Evolutionary conservation across 2,329 filamentous ascomycete species (phyloP).

Genomic region (Diplodia corticola): DNA sequence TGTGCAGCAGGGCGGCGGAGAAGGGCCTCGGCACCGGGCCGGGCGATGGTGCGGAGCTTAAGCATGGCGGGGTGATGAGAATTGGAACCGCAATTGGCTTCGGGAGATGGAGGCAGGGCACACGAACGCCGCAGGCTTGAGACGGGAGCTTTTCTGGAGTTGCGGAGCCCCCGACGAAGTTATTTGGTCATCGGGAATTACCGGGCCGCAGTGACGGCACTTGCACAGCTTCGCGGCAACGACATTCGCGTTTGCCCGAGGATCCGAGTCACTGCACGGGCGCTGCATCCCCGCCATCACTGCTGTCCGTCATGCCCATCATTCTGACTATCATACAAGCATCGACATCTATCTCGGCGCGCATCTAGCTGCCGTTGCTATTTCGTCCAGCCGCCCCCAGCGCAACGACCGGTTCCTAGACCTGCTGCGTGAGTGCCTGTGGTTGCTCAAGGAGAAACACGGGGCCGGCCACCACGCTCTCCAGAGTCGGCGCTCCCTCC

Average conservation of each 20-base stretch:
- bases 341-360: not conserved
- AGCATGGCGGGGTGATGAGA: constrained; percentile 28
- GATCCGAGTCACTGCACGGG: not conserved
- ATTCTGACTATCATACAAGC: not conserved
- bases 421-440: constrained; percentile 1
- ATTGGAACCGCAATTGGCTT: constrained; percentile 15
- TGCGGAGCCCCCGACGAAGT: constrained; percentile 17
- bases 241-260: not conserved
- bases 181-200: constrained; percentile 15
- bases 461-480: constrained; percentile 45
- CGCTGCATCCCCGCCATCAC: too few relatives aligned
- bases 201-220: constrained; percentile 11
- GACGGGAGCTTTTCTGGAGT: constrained; percentile 12
- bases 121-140: not conserved
- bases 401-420: not conserved
- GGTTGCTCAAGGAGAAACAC: constrained; percentile 43
- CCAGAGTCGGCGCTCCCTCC: constrained; percentile 39
- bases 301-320: not conserved
- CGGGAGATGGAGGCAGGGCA: not conserved
- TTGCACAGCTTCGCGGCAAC: constrained; percentile 13
- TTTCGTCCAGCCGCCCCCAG: too few relatives aligned
- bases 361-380: too few relatives aligned
- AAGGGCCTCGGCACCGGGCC: constrained; percentile 39
- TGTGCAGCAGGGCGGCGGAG: constrained; percentile 39
- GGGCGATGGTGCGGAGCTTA: constrained; percentile 36